Evolutionary conservation across 106 monocot genomes (phyloP).

Genomic region (Dendrobium nobile): DNA sequence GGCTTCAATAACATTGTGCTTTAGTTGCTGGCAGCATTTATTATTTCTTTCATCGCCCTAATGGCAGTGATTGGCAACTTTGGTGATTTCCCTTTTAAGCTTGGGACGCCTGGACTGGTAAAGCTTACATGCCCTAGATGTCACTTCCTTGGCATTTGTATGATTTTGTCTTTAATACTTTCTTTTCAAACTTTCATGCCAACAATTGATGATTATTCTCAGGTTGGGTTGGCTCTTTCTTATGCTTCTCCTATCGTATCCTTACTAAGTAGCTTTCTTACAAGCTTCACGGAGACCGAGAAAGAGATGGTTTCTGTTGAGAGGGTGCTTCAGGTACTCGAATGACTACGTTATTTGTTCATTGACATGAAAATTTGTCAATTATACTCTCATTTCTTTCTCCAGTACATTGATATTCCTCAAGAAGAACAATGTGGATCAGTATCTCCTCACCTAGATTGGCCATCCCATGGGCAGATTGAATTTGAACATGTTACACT

Average conservation of each 20-base stretch:
- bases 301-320: slow-evolving; percentile 99
- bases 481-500: slow-evolving; percentile 80
- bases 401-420: slow-evolving; percentile 84
- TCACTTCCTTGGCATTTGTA: not conserved
- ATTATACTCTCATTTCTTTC: not conserved
- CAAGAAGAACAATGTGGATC: slow-evolving; percentile 72
- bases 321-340: slow-evolving; percentile 75
- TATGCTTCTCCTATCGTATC: slow-evolving; percentile 83
- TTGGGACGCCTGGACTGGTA: slow-evolving; percentile 91
- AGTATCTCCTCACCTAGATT: slow-evolving; percentile 33
- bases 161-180: not conserved
- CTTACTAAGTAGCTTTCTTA: slow-evolving; percentile 76
- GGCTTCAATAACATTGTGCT: slow-evolving; percentile 19
- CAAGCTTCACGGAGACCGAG: slow-evolving; percentile 93
- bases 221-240: slow-evolving; percentile 90
- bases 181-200: not conserved
- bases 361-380: not conserved
- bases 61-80: slow-evolving; percentile 61
- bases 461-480: slow-evolving; percentile 78
- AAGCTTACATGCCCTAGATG: slow-evolving; percentile 7
- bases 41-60: slow-evolving; percentile 71
- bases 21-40: slow-evolving; percentile 79
- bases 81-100: slow-evolving; percentile 51
- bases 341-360: not conserved
- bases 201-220: slow-evolving; percentile 8